These are phyloP conservation scores for Zangia roseola DNA, from an alignment of 768 basidiomycete genomes.

Conservation along the genomic window DNA sequence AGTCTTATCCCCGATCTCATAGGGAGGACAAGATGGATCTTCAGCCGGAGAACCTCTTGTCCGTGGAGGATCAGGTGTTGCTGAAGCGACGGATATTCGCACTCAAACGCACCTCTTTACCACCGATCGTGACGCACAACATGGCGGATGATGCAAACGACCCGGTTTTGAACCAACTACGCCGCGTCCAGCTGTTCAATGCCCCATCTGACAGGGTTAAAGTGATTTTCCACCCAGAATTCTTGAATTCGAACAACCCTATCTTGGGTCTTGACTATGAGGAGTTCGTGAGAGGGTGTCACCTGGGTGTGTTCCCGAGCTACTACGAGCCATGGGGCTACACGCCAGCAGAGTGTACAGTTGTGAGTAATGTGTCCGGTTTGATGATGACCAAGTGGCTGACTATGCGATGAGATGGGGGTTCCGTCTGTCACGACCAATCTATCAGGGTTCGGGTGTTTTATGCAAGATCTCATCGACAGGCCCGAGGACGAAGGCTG, in stretches of 20 bases:
- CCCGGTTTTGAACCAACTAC: conserved; percentile 93
- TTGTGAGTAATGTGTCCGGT: conserved; percentile 50
- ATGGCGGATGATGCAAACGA: conserved; percentile 93
- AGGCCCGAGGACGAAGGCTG: conserved; percentile 92
- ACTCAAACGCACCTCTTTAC: conserved; percentile 90
- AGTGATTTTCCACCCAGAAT: conserved; percentile 97
- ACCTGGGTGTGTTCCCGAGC: conserved; percentile 96
- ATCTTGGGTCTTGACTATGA: conserved; percentile 97
- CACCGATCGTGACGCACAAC: conserved; percentile 97
- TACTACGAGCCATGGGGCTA: conserved; percentile 98
- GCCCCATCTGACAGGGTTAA: conserved; percentile 87
- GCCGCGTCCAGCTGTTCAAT: conserved; percentile 94
- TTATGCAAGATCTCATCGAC: conserved; percentile 98
- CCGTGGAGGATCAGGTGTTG: conserved; percentile 89
- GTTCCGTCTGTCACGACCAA: conserved; percentile 98
- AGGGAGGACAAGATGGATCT: conserved; percentile 77
- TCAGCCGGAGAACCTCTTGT: conserved; percentile 73
- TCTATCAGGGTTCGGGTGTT: conserved; percentile 95
- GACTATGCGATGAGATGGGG: conserved; percentile 69
- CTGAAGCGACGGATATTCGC: conserved; percentile 97
- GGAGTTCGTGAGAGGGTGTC: conserved; percentile 97
- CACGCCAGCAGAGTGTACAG: conserved; percentile 98
- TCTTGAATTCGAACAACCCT: conserved; percentile 96
- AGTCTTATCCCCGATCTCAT: background rate
- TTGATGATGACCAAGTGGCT: conserved; percentile 3